Evolutionary conservation across 116 monocot genomes (phyloP), one percentile per base, ranked within the genome.

Genomic region (Dioscorea cayenensis): DNA sequence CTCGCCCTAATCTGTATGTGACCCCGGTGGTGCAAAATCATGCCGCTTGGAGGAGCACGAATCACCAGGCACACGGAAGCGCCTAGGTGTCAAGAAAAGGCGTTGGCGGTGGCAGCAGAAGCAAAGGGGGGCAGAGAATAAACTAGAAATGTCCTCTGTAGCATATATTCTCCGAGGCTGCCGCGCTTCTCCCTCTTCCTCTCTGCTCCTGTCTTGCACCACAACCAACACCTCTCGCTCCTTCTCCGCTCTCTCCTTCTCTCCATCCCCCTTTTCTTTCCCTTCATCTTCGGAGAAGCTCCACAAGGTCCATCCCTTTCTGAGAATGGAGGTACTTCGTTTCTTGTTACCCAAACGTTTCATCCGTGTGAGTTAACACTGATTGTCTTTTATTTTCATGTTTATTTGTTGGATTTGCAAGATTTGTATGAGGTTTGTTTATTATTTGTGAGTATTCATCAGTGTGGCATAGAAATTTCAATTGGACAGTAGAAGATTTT

Each of bases 261-360:
- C 43, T 43, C 43, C 43, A 12, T 43, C 55, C 1, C 14, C 55
- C 16, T n/a, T 55, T 55, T 55, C 19, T 55, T n/a, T 2, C 17
- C 5, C 5, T 16, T 55, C 14, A 1, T 14, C 55, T 55, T 55
- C n/a, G 19, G 55, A 55, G 55, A 55, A 55, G 18, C 55, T 55
- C 2, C 10, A 55, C 55, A 55, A 17, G 36, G 3, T 32, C 52
- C n/a, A 71, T n/a, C 59, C 71, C 10, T 71, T 71, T 58, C 55
- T 59, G 36, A 58, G 71, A 60, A 71, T 60, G 59, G 71, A 71
- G 71, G 71, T 71, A 71, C 55, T 60, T 22, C 16, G 60, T n/a
- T 55, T 55, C 23, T 51, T 69, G 8, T 71, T 21, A 13, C 32
- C 13, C 28, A 35, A 28, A 19, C 27, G 59, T 32, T 19, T 36